Evolutionary conservation across 352 stramenopile species (phyloP).

Genomic region (Phytophthora melonis): DNA sequence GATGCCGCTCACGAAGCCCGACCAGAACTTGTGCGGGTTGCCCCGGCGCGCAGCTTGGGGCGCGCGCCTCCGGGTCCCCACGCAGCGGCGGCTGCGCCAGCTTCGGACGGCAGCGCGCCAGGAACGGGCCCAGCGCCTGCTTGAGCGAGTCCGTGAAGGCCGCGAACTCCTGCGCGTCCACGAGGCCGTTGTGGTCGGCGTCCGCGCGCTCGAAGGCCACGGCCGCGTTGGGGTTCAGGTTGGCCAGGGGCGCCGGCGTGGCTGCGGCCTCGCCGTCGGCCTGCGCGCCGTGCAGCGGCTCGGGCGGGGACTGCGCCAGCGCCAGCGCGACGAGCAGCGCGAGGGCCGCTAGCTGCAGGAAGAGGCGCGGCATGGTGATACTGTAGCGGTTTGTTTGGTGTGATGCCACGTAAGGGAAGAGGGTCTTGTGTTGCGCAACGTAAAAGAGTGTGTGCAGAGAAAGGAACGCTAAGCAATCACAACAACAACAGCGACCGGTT

Average conservation of each 20-base stretch:
- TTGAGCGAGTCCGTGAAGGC: constrained; percentile 66
- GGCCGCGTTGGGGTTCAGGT: constrained; percentile 9
- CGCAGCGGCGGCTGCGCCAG: constrained; percentile 22
- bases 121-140: constrained; percentile 61
- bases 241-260: constrained; percentile 21
- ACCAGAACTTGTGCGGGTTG: constrained; percentile 84
- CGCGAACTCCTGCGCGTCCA: constrained; percentile 75
- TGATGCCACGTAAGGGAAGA: constrained; percentile 6
- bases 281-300: constrained; percentile 22
- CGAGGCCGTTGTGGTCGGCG: constrained; percentile 72
- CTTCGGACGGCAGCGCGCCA: constrained; percentile 37
- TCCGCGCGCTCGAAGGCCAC: constrained; percentile 71
- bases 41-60: constrained; percentile 46
- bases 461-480: not conserved
- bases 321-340: constrained; percentile 30
- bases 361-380: constrained; percentile 23
- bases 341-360: constrained; percentile 32
- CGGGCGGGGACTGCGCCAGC: constrained; percentile 26
- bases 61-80: constrained; percentile 9
- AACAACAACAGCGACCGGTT: not conserved
- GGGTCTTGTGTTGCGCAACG: constrained; percentile 1
- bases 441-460: not conserved
- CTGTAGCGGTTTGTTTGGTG: not conserved
- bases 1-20: constrained; percentile 89
- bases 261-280: constrained; percentile 14